Evolutionary conservation across 169 alveolate species (phyloP).

Genomic region (Plasmodium coatneyi): DNA sequence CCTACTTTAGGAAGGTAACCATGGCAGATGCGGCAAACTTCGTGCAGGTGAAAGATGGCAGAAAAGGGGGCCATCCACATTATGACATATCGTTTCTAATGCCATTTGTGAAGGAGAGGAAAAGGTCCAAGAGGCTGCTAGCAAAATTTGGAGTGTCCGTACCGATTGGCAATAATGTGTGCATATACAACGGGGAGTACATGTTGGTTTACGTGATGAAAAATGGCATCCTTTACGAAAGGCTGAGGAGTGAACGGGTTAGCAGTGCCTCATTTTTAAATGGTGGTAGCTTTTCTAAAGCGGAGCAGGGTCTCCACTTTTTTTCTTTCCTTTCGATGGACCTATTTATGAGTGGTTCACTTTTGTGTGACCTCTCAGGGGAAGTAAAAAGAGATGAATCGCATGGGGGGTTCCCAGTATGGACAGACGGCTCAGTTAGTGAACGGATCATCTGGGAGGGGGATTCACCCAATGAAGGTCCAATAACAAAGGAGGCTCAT

Average conservation of each 20-base stretch:
- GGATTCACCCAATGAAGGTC: not conserved
- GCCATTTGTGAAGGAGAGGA: constrained; percentile 1
- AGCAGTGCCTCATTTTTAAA: not conserved
- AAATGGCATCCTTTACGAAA: constrained; percentile 45
- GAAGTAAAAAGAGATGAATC: not conserved
- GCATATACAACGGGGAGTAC: constrained; percentile 33
- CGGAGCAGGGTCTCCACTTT: constrained; percentile 9
- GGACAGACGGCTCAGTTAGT: not conserved
- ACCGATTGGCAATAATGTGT: constrained; percentile 4
- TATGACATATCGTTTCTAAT: constrained; percentile 24
- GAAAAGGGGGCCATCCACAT: not conserved
- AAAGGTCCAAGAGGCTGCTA: not conserved
- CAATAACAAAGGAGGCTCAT: not conserved
- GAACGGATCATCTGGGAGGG: not conserved
- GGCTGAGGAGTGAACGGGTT: constrained; percentile 12
- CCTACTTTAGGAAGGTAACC: constrained; percentile 12
- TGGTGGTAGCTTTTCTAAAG: not conserved
- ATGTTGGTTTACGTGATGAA: constrained; percentile 18
- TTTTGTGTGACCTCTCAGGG: not conserved
- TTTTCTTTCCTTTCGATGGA: constrained; percentile 22
- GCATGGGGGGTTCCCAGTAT: not conserved
- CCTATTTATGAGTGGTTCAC: not conserved
- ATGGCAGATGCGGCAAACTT: not conserved
- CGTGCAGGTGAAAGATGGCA: not conserved
- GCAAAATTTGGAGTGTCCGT: constrained; percentile 19